Conservation (phyloP, 345 rosid genomes). For the Tarenaya hassleriana region DNA sequence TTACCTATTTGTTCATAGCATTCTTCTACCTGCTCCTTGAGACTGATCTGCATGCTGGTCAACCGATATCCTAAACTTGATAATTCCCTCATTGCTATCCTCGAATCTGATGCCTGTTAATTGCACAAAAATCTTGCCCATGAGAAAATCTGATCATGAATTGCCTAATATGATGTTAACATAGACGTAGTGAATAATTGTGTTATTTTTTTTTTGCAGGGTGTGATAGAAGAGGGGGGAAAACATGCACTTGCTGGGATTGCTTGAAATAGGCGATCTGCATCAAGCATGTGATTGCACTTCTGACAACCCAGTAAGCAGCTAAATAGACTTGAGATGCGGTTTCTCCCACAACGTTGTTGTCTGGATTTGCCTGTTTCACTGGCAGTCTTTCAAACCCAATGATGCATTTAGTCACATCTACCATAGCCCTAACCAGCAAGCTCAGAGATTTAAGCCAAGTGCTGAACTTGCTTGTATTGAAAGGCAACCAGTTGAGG, state of each 20-base stretch:
- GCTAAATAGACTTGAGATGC: constrained; percentile 46
- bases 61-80: constrained; percentile 45
- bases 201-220: not conserved
- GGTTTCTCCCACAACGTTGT: constrained; percentile 32
- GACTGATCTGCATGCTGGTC: constrained; percentile 34
- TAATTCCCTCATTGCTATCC: constrained; percentile 60
- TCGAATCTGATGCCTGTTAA: constrained; percentile 36
- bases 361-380: constrained; percentile 33
- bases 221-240: constrained; percentile 25
- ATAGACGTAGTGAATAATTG: too few species aligned
- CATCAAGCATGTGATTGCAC: constrained; percentile 49
- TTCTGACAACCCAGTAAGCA: constrained; percentile 58
- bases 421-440: constrained; percentile 46
- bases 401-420: constrained; percentile 45
- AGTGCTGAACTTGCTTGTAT: constrained; percentile 37
- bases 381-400: constrained; percentile 49
- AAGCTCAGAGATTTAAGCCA: constrained; percentile 46
- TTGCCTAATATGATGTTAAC: constrained; percentile 9
- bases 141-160: constrained; percentile 20
- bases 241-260: constrained; percentile 57
- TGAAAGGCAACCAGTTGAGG: constrained; percentile 46
- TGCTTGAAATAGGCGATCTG: constrained; percentile 41
- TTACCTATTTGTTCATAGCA: constrained; percentile 55
- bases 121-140: constrained; percentile 22
- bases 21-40: constrained; percentile 47